phyloP scores from a whole-genome alignment of 768 basidiomycete genomes.

The Dacryopinax primogenitus region DNA sequence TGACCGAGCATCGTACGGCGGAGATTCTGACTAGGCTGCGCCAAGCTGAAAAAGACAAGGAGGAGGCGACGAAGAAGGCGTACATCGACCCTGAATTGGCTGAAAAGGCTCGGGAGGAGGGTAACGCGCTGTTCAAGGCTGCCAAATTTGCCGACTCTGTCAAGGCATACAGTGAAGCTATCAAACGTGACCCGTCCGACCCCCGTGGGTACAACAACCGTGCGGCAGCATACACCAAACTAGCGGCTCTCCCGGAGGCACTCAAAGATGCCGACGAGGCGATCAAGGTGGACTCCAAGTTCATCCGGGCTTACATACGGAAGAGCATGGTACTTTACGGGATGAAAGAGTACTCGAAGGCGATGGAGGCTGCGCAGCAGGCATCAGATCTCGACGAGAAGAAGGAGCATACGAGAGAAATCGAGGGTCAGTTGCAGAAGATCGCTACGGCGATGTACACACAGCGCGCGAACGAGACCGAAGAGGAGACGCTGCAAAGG shows the following conservation, averaged over 20 bases:
- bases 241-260: constrained; percentile 84
- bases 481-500: constrained; percentile 82
- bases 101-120: constrained; percentile 75
- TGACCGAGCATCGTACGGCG: constrained; percentile 93
- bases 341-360: constrained; percentile 86
- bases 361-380: constrained; percentile 64
- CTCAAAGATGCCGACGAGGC: constrained; percentile 92
- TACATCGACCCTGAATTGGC: constrained; percentile 82
- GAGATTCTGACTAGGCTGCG: constrained; percentile 84
- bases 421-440: constrained; percentile 67
- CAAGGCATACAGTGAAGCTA: constrained; percentile 85
- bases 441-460: constrained; percentile 62
- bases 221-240: constrained; percentile 93
- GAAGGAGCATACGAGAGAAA: constrained; percentile 70
- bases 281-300: constrained; percentile 77
- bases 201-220: constrained; percentile 94
- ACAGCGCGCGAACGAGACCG: constrained; percentile 71
- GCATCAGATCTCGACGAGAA: constrained; percentile 70
- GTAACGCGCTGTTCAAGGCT: constrained; percentile 78
- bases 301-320: constrained; percentile 93
- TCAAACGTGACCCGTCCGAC: constrained; percentile 87
- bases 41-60: constrained; percentile 59
- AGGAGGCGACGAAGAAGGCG: constrained; percentile 62
- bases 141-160: constrained; percentile 89
- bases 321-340: constrained; percentile 72